Evolutionary conservation across 371 early-diverging fungal genomes (phyloP).

Genomic region (Sporodiniella umbellata): DNA sequence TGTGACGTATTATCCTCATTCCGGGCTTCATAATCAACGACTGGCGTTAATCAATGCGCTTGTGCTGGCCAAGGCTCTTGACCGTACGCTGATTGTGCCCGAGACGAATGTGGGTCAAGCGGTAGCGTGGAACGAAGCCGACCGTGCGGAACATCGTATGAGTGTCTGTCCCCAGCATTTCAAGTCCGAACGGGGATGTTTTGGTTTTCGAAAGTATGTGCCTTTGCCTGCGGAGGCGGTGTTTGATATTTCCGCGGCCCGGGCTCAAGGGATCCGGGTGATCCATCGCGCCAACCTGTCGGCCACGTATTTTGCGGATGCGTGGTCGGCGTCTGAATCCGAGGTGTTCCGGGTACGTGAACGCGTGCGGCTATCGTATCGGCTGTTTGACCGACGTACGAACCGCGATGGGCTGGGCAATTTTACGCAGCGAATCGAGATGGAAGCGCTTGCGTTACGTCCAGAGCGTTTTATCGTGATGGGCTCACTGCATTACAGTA

Average conservation of each 20-base stretch:
- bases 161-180: constrained; percentile 5
- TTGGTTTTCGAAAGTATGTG: constrained; percentile 36
- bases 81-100: constrained; percentile 56
- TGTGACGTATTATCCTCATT: constrained; percentile 57
- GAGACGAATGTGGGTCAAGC: constrained; percentile 38
- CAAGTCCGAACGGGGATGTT: constrained; percentile 17
- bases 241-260: constrained; percentile 32
- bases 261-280: constrained; percentile 22
- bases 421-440: constrained; percentile 25
- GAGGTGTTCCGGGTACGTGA: constrained; percentile 32
- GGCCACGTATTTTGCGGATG: constrained; percentile 18
- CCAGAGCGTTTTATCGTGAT: constrained; percentile 45
- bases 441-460: constrained; percentile 29
- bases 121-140: constrained; percentile 28
- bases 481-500: constrained; percentile 42
- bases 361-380: constrained; percentile 36
- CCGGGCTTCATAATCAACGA: constrained; percentile 60
- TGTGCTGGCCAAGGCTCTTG: constrained; percentile 50
- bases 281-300: constrained; percentile 32
- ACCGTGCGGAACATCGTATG: not conserved
- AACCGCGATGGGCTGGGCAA: constrained; percentile 14
- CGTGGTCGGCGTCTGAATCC: constrained; percentile 10
- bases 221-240: constrained; percentile 34
- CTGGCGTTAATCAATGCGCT: constrained; percentile 54
- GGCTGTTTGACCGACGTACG: constrained; percentile 38